Conservation (phyloP, 2,329 filamentous ascomycete genomes). For the Aspergillus sp. region DNA sequence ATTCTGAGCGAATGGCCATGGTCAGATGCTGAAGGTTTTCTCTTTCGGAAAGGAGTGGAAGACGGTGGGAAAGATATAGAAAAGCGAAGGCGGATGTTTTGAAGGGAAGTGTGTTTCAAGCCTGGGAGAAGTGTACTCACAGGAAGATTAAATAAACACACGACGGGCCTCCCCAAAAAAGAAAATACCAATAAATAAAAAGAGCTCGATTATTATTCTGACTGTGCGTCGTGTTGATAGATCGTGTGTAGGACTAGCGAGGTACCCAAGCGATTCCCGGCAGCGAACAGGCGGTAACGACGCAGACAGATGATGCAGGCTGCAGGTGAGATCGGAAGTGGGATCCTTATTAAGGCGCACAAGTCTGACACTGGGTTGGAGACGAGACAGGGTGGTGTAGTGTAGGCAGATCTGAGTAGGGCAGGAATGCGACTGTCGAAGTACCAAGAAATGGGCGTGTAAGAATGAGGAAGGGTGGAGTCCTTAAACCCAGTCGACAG, state of each 20-base stretch:
- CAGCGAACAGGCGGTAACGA: slow-evolving; percentile 28
- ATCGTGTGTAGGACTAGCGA: slow-evolving; percentile 20
- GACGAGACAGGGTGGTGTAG: slow-evolving; percentile 23
- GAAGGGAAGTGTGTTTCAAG: slow-evolving; percentile 2
- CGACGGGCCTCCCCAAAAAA: slow-evolving; percentile 9
- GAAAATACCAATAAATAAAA: slow-evolving; percentile 13
- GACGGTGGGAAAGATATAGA: background rate
- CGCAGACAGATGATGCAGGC: slow-evolving; percentile 23
- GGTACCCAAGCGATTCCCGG: slow-evolving; percentile 26
- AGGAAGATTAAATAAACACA: slow-evolving; percentile 18
- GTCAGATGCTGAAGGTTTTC: slow-evolving; percentile 25
- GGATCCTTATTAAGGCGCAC: slow-evolving; percentile 39
- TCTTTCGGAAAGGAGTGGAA: slow-evolving; percentile 2
- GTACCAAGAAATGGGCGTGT: slow-evolving; percentile 19
- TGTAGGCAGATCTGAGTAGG: slow-evolving; percentile 25
- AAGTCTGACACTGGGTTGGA: slow-evolving; percentile 17
- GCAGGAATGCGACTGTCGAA: slow-evolving; percentile 30
- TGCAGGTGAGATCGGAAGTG: slow-evolving; percentile 41
- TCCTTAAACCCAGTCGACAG: slow-evolving; percentile 21
- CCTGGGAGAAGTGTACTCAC: slow-evolving; percentile 18
- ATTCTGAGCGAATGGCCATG: slow-evolving; percentile 35
- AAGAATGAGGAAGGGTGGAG: slow-evolving; percentile 23
- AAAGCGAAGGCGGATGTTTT: background rate
- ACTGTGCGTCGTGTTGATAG: slow-evolving; percentile 21
- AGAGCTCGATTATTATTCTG: slow-evolving; percentile 15